Base-by-base conservation (phyloP, 192 early-diverging fungal genomes). In the Dimargaris cristalligena region DNA sequence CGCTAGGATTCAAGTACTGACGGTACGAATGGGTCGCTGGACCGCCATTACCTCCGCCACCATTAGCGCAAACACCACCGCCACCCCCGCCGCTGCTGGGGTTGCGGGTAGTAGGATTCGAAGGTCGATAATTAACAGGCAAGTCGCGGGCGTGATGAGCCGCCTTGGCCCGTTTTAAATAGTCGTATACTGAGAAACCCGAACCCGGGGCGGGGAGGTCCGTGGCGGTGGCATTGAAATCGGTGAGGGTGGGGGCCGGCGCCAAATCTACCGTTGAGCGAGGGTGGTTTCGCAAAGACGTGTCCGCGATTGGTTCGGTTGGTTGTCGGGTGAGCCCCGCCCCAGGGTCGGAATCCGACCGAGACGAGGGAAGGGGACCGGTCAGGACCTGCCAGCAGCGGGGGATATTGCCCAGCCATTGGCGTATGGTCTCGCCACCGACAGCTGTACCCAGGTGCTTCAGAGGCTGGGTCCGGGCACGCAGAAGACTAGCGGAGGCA, bases 11-110 rank as follows among this genome's bases (percentile, higher is more conserved):
- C 49, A 50, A 26, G 23, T 26, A 50, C 22, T 26, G 49, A 26
- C 49, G 49, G 49, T 50, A 50, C 11, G 49, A 50, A 26, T 26
- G 49, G 49, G 49, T 50, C n/a, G 49, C 49, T 20, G 1, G 22
- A 26, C 22, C 13, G 22, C 13, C 49, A 26, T n/a, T 10, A n/a
- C 20, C 13, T 26, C 20, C 25, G 49, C 49, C 20, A 1, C 26
- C 49, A 20, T 25, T 20, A 26, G 49, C 10, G 23, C 4, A 11
- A 22, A 46, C 20, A 46, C 23, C 45, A n/a, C 45, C 23, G 45
- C 20, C 45, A 46, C 23, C 45, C 20, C 10, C 20, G 45, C 45
- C 23, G 45, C 45, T 22, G 45, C 1, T 22, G 18, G 23, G 23
- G 20, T 10, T 22, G 20, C 45, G 20, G 45, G 23, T 10, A 22